phyloP scores from a whole-genome alignment of 2,329 filamentous ascomycete species.

The Ophiostoma tasmaniense region DNA sequence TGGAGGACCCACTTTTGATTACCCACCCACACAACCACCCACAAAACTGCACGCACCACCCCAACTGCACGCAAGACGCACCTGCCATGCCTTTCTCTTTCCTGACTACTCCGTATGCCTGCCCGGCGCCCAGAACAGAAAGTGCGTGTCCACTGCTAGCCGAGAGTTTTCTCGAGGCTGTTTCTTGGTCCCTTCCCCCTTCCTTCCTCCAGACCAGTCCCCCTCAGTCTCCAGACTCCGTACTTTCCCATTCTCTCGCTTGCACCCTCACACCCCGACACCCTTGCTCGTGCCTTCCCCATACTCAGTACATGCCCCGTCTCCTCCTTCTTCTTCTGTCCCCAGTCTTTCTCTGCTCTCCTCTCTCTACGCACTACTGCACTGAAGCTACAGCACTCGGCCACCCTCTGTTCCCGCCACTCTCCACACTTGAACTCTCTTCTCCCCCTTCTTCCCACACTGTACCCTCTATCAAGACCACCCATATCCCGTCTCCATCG shows the following conservation, averaged over 20 bases:
- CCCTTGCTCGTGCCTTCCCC: constrained; percentile 6
- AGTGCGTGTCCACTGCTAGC: constrained; percentile 3
- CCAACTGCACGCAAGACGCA: background rate
- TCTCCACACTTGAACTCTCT: constrained; percentile 9
- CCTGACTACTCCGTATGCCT: background rate
- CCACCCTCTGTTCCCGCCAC: background rate
- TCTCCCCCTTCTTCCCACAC: background rate
- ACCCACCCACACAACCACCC: background rate
- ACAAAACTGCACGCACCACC: constrained; percentile 3
- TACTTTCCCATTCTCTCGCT: background rate
- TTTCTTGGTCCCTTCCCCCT: background rate
- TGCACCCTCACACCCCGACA: background rate
- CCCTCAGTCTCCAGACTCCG: background rate
- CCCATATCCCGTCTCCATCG: background rate
- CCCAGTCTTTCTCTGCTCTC: background rate
- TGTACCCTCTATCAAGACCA: background rate
- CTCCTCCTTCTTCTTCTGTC: background rate
- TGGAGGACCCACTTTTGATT: background rate
- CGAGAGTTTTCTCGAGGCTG: background rate
- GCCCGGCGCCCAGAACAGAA: background rate
- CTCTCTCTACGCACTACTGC: background rate
- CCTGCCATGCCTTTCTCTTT: background rate
- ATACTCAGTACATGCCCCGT: constrained; percentile 5
- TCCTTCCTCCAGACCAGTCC: background rate
- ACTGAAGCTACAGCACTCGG: background rate